Base-by-base conservation (phyloP, 345 rosid species). In the Toxicodendron radicans region DNA sequence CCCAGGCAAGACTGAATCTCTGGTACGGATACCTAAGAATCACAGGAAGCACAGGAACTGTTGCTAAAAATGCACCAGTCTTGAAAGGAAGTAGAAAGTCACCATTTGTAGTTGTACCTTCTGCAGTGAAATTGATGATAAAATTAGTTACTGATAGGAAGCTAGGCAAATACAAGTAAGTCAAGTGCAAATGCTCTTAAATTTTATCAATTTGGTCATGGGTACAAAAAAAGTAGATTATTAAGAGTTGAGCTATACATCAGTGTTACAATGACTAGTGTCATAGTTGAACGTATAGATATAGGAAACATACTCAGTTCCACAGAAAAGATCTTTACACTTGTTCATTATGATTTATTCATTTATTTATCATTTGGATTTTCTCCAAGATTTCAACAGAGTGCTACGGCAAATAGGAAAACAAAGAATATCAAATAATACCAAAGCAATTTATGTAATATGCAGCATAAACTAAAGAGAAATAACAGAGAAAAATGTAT, bases 81-180 rank as follows among this genome's bases (percentile, higher is more conserved):
- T 93, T 95, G 84, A 93, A 95, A 32, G 97, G 91, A 76, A 95
- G 97, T 20, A 95, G 90, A 78, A 80, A 93, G 69, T 88, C 92
- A 73, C 98, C 99, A 70, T 95, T 95, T 72, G 99, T 91, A 52
- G 98, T 95, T 75, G 99, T 95, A 82, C 99, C 99, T 88, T 95
- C 99, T 95, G 90, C 58, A 77, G 66, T 27, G 45, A 73, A 81
- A 73, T 76, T 61, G 59, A 79, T 23, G 57, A 77, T 30, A 64
- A 58, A 74, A 57, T 61, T 75, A 51, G n/a, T 41, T 54, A 52
- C 17, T 23, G 64, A 58, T 62, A 74, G 7, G 23, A 32, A 68
- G 10, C 48, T 11, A 17, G 23, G 24, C 58, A 64, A 10, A 54
- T 16, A 52, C 46, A 69, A 9, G 57, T 70, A 95, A 12, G 52